Evolutionary conservation across 257 asterid species (phyloP).

Genomic region (Nicotiana otophora): DNA sequence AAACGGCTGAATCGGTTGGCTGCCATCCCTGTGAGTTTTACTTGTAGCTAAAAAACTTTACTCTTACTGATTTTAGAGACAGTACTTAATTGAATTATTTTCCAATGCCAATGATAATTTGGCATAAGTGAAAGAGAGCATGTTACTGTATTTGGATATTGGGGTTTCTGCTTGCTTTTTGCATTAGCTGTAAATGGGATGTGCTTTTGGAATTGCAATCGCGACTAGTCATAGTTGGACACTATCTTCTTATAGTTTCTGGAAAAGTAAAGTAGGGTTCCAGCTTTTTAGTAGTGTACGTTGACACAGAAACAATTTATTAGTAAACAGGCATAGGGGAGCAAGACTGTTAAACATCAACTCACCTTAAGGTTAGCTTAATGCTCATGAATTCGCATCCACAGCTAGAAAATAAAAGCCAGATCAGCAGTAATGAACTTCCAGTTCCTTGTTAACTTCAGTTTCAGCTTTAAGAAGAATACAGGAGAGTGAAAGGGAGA

Average conservation of each 20-base stretch:
- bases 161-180: background rate
- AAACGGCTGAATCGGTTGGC: constrained; percentile 71
- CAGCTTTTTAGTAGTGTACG: background rate
- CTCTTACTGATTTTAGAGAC: background rate
- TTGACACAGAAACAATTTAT: background rate
- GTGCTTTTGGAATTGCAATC: background rate
- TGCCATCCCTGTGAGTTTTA: constrained; percentile 65
- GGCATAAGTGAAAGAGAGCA: background rate
- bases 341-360: background rate
- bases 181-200: background rate
- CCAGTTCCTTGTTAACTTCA: background rate
- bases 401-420: background rate
- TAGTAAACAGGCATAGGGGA: background rate
- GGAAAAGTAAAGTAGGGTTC: background rate
- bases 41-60: background rate
- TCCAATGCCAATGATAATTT: background rate
- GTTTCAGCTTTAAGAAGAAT: background rate
- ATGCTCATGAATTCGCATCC: background rate
- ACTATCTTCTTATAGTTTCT: background rate
- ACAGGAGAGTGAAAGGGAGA: background rate
- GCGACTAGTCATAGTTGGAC: background rate
- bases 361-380: background rate
- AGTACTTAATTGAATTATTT: background rate
- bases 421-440: background rate
- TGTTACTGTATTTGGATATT: background rate